Evolutionary conservation across 441 rosid species (phyloP), one percentile per base, ranked within the genome.

Genomic region (Breynia disticha): DNA sequence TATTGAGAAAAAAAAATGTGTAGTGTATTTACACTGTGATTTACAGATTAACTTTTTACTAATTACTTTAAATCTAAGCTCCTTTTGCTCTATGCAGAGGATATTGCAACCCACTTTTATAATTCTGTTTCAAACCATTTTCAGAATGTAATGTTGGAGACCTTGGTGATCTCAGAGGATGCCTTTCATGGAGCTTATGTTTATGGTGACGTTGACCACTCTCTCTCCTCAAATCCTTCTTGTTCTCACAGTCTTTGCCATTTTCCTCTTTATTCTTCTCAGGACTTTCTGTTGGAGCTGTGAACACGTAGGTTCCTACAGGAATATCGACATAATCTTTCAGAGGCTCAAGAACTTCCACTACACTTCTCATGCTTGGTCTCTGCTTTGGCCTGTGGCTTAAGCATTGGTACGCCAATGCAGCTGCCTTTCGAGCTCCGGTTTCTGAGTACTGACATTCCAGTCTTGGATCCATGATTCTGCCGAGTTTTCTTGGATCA

Each of bases 401-500:
- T 56, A 84, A 41, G 74, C 93, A 86, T 50, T 59, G 72, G 63
- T 67, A 75, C 4, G 90, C 95, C 73, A 80, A 19, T 46, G 78
- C 75, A n/a, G 82, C 84, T 21, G 76, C 90, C 65, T 55, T 67
- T 38, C 64, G 73, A 11, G 86, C 90, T 13, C 84, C 84, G 1
- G 60, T 68, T 54, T 18, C 66, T 0, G 88, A 80, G 71, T 63
- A 86, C 20, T 76, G 86, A 8, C 81, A 67, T 55, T 82, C 85
- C 1, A 89, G 90, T 63, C 84, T 75, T 2, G 84, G 79, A 61
- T 89, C 95, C 22, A 89, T 74, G 6, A 84, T 54, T 28, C 82
- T 45, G 7, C 75, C 71, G 1, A 86, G 68, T 63, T 76, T 89
- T 48, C 73, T 71, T 2, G 71, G 72, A 54, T 86, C 90, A 16